Percentiles rank a stretch among this genome's conserved stretches.
phyloP scores from a whole-genome alignment of 2,329 filamentous ascomycete species.

The Talaromyces amestolkiae region DNA sequence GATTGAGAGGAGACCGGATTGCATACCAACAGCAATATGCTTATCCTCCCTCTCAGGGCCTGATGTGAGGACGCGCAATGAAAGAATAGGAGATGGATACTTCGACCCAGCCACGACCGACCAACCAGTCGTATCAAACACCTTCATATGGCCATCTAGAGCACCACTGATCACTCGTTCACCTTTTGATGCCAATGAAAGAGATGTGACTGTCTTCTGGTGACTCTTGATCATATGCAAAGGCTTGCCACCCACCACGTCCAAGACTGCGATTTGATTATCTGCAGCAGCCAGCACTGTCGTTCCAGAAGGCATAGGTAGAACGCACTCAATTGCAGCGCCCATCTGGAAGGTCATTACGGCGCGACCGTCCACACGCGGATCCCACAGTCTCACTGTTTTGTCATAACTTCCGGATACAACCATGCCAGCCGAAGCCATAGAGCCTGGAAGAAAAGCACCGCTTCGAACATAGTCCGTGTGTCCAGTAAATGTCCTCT shows the following conservation, averaged over 20 bases:
- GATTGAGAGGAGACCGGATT: slow-evolving; percentile 86
- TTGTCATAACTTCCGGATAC: slow-evolving; percentile 93
- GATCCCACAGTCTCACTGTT: slow-evolving; percentile 91
- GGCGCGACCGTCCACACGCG: slow-evolving; percentile 64
- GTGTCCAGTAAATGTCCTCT: slow-evolving; percentile 78
- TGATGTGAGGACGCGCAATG: slow-evolving; percentile 70
- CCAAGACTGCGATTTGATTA: slow-evolving; percentile 84
- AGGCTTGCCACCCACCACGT: slow-evolving; percentile 86
- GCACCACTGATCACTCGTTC: slow-evolving; percentile 81
- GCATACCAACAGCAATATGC: slow-evolving; percentile 92
- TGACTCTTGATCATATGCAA: slow-evolving; percentile 86
- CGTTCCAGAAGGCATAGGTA: slow-evolving; percentile 82
- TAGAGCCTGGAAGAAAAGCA: slow-evolving; percentile 70
- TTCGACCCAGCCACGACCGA: slow-evolving; percentile 94
- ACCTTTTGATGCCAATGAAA: slow-evolving; percentile 77
- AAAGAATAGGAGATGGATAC: slow-evolving; percentile 87
- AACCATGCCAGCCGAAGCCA: slow-evolving; percentile 66
- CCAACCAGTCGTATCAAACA: slow-evolving; percentile 92
- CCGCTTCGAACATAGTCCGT: slow-evolving; percentile 88
- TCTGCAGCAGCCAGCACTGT: slow-evolving; percentile 81
- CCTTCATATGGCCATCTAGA: slow-evolving; percentile 92
- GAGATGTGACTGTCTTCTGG: slow-evolving; percentile 92
- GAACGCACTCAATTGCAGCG: slow-evolving; percentile 83
- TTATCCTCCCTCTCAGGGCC: slow-evolving; percentile 74
- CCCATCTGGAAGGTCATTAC: slow-evolving; percentile 95